Base-by-base conservation (phyloP, 2,329 filamentous ascomycete species). In the Exophiala spinifera region DNA sequence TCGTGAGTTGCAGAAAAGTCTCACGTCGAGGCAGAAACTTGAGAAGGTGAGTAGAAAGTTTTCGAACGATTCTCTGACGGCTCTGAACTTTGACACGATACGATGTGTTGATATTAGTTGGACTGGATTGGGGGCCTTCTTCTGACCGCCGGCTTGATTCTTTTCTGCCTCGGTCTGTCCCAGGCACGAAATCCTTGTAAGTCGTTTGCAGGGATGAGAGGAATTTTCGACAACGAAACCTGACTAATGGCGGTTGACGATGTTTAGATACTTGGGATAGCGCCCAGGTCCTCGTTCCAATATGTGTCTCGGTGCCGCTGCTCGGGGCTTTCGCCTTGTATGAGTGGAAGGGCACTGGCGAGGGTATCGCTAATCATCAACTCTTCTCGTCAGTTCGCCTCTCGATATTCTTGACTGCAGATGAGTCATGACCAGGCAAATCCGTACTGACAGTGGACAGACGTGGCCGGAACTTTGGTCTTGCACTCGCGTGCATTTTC, bases 191-290 rank as follows among this genome's bases (percentile, higher is more conserved):
- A 46, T 46, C 44, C 44, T 31, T 46, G 44, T 46, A 46, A 25
- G 44, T 46, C 20, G 17, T 31, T 23, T 31, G 13, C 17, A 11
- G 13, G 10, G 8, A 46, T 19, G 8, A 31, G 8, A 11, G 20
- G 17, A 25, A 25, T 11, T 46, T n/a, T 31, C 13, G 19, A 25
- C 17, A 46, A 23, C 10, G 44, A 28, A 46, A 46, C 13, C 40
- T 46, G 44, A 25, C 25, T 23, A 46, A 25, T 28, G 19, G 25
- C 44, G 44, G 13, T 46, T 46, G n/a, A 14, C 25, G 25, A 28
- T 46, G n/a, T n/a, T 31, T 46, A 46, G 44, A 46, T 46, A 11
- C 44, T 46, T 46, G 25, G 20, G 20, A 46, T 46, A 46, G 20
- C 17, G 44, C 44, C 19, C 44, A 46, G 13, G 44, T 46, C 13